Evolutionary conservation across 345 rosid genomes (phyloP).

Genomic region (Eutrema yunnanense): DNA sequence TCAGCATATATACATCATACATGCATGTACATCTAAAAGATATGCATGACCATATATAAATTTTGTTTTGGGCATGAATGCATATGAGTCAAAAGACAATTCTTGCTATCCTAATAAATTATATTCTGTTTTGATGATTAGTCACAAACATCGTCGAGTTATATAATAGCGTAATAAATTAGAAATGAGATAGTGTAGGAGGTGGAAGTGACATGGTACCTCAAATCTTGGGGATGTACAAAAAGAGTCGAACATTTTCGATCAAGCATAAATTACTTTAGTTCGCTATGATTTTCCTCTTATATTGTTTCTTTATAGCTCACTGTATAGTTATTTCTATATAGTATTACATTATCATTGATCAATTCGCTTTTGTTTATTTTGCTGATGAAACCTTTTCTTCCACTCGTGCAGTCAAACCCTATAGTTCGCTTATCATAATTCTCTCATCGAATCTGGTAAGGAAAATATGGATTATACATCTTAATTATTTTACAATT

Average conservation of each 20-base stretch:
- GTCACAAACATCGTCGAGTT: conserved; percentile 17
- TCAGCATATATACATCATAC: neutral
- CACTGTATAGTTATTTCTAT: neutral
- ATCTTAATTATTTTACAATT: neutral
- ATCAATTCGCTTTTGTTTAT: conserved; percentile 3
- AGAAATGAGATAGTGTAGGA: conserved; percentile 29
- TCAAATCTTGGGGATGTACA: conserved; percentile 35
- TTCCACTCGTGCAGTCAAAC: conserved; percentile 59
- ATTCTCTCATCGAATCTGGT: conserved; percentile 20
- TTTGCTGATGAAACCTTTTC: conserved; percentile 4
- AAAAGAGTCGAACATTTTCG: conserved; percentile 23
- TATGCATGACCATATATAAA: neutral
- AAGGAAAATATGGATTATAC: neutral
- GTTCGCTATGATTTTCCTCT: neutral
- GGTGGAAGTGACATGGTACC: conserved; percentile 39
- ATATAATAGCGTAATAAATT: conserved; percentile 18
- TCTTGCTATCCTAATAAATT: neutral
- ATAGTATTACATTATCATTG: neutral
- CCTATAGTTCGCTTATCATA: conserved; percentile 4
- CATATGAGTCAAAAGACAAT: neutral
- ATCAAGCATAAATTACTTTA: conserved; percentile 7
- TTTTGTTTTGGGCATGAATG: neutral
- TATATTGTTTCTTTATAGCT: conserved; percentile 8
- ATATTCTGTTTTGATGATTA: neutral
- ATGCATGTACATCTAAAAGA: neutral